Conservation (phyloP, 257 asterid species). For the Coffea eugenioides region DNA sequence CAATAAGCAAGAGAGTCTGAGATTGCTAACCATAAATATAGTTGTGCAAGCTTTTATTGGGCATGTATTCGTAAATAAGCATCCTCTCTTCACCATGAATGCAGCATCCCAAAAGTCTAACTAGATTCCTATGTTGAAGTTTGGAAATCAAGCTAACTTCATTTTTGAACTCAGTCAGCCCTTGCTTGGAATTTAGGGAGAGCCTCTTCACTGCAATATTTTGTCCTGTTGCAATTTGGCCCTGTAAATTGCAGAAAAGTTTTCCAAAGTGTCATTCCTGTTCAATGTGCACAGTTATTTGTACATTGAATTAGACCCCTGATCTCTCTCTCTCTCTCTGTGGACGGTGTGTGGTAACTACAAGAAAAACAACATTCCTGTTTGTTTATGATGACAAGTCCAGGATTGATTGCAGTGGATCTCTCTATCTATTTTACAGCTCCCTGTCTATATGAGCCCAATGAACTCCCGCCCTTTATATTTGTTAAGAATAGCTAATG, state of each 20-base stretch:
- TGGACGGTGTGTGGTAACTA: too few relatives aligned
- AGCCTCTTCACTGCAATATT: slow-evolving; percentile 36
- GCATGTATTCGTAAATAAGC: slow-evolving; percentile 40
- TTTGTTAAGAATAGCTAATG: too few relatives aligned
- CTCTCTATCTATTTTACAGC: too few relatives aligned
- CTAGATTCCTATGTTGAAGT: slow-evolving; percentile 42
- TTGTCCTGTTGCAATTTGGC: slow-evolving; percentile 23
- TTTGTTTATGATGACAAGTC: not conserved
- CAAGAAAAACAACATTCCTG: too few relatives aligned
- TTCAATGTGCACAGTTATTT: too few relatives aligned
- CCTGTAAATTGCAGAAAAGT: not conserved
- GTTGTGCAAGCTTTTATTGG: slow-evolving; percentile 37
- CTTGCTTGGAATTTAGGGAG: slow-evolving; percentile 32
- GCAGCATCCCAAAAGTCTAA: slow-evolving; percentile 44
- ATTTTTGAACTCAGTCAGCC: slow-evolving; percentile 36
- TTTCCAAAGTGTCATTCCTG: too few relatives aligned
- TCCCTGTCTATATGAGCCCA: too few relatives aligned
- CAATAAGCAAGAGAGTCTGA: too few relatives aligned
- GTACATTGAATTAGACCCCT: too few relatives aligned
- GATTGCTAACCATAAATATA: slow-evolving; percentile 25
- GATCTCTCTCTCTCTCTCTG: too few relatives aligned
- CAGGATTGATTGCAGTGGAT: not conserved
- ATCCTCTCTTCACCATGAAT: slow-evolving; percentile 30
- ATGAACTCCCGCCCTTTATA: too few relatives aligned
- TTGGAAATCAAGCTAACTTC: slow-evolving; percentile 32